A percentile compares a stretch with the other conserved stretches of the same genome.
These are phyloP conservation scores for Talaromyces sp. DNA, from an alignment of 2,329 filamentous ascomycete genomes.

Conservation along the genomic window DNA sequence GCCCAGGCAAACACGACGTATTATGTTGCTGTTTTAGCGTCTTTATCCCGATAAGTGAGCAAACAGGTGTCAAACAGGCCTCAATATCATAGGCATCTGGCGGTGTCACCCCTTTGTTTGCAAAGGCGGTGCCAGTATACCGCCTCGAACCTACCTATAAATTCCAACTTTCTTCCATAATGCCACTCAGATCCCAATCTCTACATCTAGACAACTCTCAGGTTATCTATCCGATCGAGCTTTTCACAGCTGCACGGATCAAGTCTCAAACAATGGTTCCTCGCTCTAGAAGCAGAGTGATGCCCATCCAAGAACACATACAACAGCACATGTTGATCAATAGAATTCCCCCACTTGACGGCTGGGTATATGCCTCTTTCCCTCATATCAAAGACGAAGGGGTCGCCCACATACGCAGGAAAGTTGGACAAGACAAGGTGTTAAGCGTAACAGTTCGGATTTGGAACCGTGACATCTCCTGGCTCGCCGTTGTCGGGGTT, in stretches of 20 bases:
- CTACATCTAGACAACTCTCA: not conserved
- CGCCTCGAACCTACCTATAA: not conserved
- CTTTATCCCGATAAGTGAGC: not conserved
- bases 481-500: not conserved
- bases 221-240: not conserved
- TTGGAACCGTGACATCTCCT: not conserved
- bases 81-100: not conserved
- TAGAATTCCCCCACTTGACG: not conserved
- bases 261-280: not conserved
- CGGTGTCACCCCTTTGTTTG: not conserved
- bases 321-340: not conserved
- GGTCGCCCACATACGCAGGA: not conserved
- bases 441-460: not conserved
- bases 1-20: not conserved
- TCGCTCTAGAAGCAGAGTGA: not conserved
- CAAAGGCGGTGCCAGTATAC: not conserved
- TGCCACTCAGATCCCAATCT: too few relatives aligned
- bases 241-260: not conserved
- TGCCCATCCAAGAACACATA: not conserved
- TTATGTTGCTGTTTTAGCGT: not conserved
- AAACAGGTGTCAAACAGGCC: not conserved
- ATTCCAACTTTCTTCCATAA: not conserved
- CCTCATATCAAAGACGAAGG: not conserved
- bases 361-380: not conserved
- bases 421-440: not conserved